Percentiles rank a stretch among this genome's conserved stretches.
These are phyloP conservation scores for Xerocomus brunneocitrinus DNA, from an alignment of 768 basidiomycete genomes.

Conservation along the genomic window DNA sequence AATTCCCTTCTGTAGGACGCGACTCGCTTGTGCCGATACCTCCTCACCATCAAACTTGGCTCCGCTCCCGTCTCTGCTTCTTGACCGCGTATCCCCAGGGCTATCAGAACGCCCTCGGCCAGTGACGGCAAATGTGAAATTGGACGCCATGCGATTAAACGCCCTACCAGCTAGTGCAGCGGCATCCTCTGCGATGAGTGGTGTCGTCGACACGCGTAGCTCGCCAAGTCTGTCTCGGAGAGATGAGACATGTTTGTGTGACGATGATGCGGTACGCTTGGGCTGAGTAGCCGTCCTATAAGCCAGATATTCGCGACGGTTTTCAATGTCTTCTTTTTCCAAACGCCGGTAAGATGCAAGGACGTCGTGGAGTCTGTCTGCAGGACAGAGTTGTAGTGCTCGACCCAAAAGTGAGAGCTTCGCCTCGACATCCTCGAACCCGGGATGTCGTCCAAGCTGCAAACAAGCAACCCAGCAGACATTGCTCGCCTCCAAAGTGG, in stretches of 20 bases:
- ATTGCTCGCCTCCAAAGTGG: slow-evolving; percentile 59
- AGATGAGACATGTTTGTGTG: slow-evolving; percentile 43
- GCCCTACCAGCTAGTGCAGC: slow-evolving; percentile 75
- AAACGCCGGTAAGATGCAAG: slow-evolving; percentile 71
- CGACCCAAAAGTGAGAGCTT: slow-evolving; percentile 72
- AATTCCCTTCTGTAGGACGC: slow-evolving; percentile 83
- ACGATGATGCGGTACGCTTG: slow-evolving; percentile 15
- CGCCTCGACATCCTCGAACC: slow-evolving; percentile 62
- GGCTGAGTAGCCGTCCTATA: slow-evolving; percentile 16
- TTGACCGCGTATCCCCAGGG: slow-evolving; percentile 22
- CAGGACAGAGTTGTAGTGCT: slow-evolving; percentile 82
- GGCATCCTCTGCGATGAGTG: slow-evolving; percentile 70
- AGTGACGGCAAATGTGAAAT: slow-evolving; percentile 64
- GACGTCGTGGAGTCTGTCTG: slow-evolving; percentile 75
- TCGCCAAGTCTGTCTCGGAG: slow-evolving; percentile 59
- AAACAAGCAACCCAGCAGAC: slow-evolving; percentile 90
- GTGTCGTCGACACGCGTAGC: slow-evolving; percentile 65
- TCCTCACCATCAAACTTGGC: slow-evolving; percentile 50
- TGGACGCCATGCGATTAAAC: slow-evolving; percentile 72
- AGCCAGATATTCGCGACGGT: slow-evolving; percentile 42
- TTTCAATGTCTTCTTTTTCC: slow-evolving; percentile 59
- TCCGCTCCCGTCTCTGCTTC: slow-evolving; percentile 39
- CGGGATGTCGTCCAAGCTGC: slow-evolving; percentile 79
- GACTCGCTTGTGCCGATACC: slow-evolving; percentile 68
- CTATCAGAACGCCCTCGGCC: slow-evolving; percentile 30